Evolutionary conservation across 805 yeast species (phyloP).

Genomic region (Saccharomycopsis fermentans): DNA sequence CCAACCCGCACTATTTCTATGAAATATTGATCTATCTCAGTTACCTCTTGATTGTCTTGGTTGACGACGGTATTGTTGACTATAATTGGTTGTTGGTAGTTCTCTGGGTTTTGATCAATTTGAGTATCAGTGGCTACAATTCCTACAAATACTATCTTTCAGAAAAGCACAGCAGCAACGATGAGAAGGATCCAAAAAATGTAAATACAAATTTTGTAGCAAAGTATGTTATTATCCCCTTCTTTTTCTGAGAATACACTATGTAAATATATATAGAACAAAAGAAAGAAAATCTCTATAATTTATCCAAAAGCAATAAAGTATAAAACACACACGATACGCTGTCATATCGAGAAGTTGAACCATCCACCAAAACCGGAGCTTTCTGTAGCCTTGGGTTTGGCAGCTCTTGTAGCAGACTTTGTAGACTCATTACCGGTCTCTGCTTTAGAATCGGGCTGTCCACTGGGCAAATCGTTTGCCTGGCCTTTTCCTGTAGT

Average conservation of each 20-base stretch:
- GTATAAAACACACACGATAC: too few species aligned
- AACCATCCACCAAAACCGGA: conserved; percentile 14
- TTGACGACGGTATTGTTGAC: background rate
- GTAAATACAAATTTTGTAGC: conserved; percentile 2
- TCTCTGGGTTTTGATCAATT: conserved; percentile 10
- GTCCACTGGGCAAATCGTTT: background rate
- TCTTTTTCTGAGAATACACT: conserved; percentile 2
- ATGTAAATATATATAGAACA: too few species aligned
- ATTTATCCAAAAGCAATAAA: too few species aligned
- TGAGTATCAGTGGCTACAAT: conserved; percentile 8
- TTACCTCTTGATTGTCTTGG: background rate
- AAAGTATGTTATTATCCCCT: conserved; percentile 15
- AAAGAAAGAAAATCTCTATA: too few species aligned
- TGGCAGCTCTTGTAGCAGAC: too few species aligned
- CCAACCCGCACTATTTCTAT: conserved; percentile 63
- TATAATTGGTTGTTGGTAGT: conserved; percentile 1
- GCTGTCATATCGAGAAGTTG: conserved; percentile 11
- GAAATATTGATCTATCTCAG: conserved; percentile 47
- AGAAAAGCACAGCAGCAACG: background rate
- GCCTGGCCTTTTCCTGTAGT: background rate
- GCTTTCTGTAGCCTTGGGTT: background rate
- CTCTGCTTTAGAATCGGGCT: background rate
- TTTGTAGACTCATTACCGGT: too few species aligned
- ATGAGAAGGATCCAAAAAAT: background rate
- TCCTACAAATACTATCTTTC: conserved; percentile 7